These are phyloP conservation scores for Ogataea hybrid DNA, from an alignment of 1,139 yeast genomes.

Conservation along the genomic window DNA sequence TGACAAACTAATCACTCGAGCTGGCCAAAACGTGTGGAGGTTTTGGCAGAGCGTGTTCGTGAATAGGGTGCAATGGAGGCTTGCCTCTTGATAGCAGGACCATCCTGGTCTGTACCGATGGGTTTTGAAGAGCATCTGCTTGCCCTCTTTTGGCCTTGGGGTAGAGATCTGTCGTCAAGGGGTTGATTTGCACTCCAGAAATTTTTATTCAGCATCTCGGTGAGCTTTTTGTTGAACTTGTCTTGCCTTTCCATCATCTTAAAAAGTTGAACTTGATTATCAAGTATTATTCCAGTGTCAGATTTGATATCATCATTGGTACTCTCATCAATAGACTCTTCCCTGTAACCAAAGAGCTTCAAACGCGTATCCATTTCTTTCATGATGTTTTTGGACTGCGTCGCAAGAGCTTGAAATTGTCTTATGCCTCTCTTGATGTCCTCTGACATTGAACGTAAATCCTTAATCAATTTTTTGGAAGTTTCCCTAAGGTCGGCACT, in stretches of 20 bases:
- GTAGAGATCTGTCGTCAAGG: no score
- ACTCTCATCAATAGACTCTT: neutral
- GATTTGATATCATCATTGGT: conserved; percentile 6
- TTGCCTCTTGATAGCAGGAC: neutral
- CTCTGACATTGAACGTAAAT: conserved; percentile 14
- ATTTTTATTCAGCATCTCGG: neutral
- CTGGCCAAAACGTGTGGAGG: neutral
- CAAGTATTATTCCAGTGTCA: conserved; percentile 10
- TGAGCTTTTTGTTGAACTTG: neutral
- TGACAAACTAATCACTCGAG: neutral
- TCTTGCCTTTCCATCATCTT: conserved; percentile 12
- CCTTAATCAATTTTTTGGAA: conserved; percentile 30
- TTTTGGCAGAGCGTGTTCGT: neutral
- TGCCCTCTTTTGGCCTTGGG: neutral
- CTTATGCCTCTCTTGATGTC: conserved; percentile 15
- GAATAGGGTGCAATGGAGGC: neutral
- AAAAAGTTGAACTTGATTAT: conserved; percentile 11
- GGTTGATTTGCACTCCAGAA: neutral
- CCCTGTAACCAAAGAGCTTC: conserved; percentile 7
- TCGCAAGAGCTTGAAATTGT: conserved; percentile 10
- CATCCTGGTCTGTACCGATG: neutral
- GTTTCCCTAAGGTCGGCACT: conserved; percentile 38
- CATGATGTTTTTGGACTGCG: conserved; percentile 10
- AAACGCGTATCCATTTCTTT: conserved; percentile 14
- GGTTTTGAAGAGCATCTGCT: neutral